phyloP scores from a whole-genome alignment of 257 asterid genomes.

The Cordia subcordata region DNA sequence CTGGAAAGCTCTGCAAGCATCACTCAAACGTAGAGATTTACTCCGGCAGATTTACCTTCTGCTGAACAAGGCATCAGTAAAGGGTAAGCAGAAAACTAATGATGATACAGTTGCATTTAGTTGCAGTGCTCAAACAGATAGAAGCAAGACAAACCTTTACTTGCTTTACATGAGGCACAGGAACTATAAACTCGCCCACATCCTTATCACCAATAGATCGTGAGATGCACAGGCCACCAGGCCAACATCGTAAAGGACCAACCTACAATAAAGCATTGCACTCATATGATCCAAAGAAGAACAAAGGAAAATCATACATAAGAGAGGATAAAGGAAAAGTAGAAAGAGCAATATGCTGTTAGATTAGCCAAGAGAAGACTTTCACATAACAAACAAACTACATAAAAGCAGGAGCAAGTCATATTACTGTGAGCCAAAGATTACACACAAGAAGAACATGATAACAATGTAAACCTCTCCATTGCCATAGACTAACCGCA shows the following conservation, averaged over 20 bases:
- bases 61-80: too few species aligned
- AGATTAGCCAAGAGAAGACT: background rate
- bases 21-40: too few species aligned
- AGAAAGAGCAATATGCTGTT: background rate
- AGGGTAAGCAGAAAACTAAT: background rate
- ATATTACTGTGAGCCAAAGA: too few species aligned
- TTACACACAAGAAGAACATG: too few species aligned
- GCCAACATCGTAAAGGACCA: constrained; percentile 33
- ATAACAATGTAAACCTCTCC: too few species aligned
- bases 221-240: constrained; percentile 25
- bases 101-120: background rate
- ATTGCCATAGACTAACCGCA: too few species aligned
- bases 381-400: background rate
- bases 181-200: constrained; percentile 29
- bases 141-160: constrained; percentile 28
- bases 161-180: constrained; percentile 27
- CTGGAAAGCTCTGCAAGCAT: too few species aligned
- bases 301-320: background rate
- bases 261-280: constrained; percentile 19
- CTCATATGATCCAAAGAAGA: constrained; percentile 1
- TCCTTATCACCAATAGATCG: constrained; percentile 28
- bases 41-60: too few species aligned
- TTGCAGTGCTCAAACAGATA: background rate
- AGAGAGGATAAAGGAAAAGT: background rate
- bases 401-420: too few species aligned